These are phyloP conservation scores for Lachnellula occidentalis DNA, from an alignment of 2,329 filamentous ascomycete species.

Conservation along the genomic window DNA sequence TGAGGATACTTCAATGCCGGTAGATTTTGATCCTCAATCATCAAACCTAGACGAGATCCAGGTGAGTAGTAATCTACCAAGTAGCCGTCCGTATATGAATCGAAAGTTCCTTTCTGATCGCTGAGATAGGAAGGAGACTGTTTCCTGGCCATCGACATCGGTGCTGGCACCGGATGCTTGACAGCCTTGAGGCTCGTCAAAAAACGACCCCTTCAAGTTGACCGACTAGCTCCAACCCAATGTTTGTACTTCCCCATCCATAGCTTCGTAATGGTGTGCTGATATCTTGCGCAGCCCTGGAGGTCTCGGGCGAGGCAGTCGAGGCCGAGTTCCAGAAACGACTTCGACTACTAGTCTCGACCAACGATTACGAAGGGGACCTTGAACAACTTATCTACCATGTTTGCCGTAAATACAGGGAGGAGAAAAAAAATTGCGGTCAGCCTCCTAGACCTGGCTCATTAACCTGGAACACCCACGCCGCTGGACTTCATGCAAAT, in stretches of 20 bases:
- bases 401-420: conserved; percentile 8
- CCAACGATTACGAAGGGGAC: conserved; percentile 2
- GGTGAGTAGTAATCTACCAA: background rate
- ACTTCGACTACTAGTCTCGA: background rate
- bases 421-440: conserved; percentile 14
- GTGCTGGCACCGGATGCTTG: conserved; percentile 12
- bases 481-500: background rate
- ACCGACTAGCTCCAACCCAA: conserved; percentile 3
- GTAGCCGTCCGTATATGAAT: background rate
- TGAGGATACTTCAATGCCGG: background rate
- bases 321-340: conserved; percentile 8
- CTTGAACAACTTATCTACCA: background rate
- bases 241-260: background rate
- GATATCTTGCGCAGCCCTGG: conserved; percentile 2
- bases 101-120: background rate
- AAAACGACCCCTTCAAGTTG: conserved; percentile 10
- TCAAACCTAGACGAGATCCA: conserved; percentile 3
- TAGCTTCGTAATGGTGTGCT: background rate
- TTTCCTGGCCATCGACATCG: conserved; percentile 10
- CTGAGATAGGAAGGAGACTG: conserved; percentile 6
- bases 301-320: conserved; percentile 12
- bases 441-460: background rate
- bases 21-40: background rate
- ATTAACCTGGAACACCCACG: background rate
- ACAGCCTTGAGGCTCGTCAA: conserved; percentile 6